Evolutionary conservation across 495 filamentous ascomycete species (phyloP), one percentile per base, ranked within the genome.

Genomic region (Rusavskia elegans): DNA sequence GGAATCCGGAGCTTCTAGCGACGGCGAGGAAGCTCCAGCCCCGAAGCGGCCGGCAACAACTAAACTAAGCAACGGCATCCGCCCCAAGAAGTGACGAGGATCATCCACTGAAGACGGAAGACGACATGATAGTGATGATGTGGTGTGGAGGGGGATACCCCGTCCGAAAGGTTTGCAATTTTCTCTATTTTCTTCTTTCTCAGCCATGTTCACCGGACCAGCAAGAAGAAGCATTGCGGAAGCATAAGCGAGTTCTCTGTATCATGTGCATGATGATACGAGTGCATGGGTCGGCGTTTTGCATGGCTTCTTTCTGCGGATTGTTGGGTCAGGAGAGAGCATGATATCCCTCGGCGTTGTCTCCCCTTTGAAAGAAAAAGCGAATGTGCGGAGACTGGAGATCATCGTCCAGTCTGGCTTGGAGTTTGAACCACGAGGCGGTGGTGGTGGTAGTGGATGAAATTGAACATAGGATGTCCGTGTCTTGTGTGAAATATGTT

Each of bases 221-320:
- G 35, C 54, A 59, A 61, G 59, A 59, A 61, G 52, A 59, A 57
- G 54, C 59, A 59, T 59, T 36, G 53, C 35, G 38, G 27, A 50
- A 44, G 46, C 45, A 29, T 37, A 29, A 36, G 14, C 1, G 49
- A 37, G 29, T 51, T 9, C 36, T 46, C 48, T 56, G 59, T 61
- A 61, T 53, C 38, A 49, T 55, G 53, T 59, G 59, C 59, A 61
- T 57, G 59, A 61, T 61, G 59, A 61, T 56, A 61, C 59, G 59
- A 61, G 59, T 61, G 59, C 59, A 61, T 61, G 48, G 51, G 53
- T 53, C 53, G 53, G 59, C 44, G 51, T 48, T 48, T 21, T 29
- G 17, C 21, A 25, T 30, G 29, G n/a, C 51, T 53, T 49, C 53
- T 52, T 56, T 52, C 38, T 61, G 55, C 49, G 55, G 59, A 61